phyloP scores from a whole-genome alignment of 805 yeast species.

The Wickerhamomyces hampshirensis region DNA sequence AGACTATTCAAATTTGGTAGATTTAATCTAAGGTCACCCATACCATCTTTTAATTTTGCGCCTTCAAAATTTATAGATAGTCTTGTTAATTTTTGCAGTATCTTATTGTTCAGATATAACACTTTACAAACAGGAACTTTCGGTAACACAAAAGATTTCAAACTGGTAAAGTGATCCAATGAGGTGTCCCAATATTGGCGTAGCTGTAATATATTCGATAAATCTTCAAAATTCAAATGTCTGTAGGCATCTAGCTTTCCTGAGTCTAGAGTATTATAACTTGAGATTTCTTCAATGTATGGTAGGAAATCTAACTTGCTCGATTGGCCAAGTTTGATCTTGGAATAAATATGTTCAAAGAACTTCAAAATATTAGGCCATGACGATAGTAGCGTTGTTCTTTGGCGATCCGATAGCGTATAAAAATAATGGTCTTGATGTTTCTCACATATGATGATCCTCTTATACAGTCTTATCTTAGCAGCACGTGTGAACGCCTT shows the following conservation, averaged over 20 bases:
- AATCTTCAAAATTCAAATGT: constrained; percentile 9
- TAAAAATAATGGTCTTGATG: constrained; percentile 18
- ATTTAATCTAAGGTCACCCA: constrained; percentile 3
- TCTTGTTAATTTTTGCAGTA: constrained; percentile 4
- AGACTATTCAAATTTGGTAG: constrained; percentile 11
- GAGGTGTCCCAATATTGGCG: constrained; percentile 21
- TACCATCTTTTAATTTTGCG: too few relatives aligned
- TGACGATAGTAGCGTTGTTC: constrained; percentile 15
- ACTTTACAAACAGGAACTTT: constrained; percentile 17
- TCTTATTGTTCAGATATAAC: constrained; percentile 1
- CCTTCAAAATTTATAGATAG: constrained; percentile 11
- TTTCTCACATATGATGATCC: constrained; percentile 22
- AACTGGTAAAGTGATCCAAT: constrained; percentile 9
- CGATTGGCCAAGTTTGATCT: constrained; percentile 1
- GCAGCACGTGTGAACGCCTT: constrained; percentile 13
- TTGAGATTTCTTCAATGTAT: constrained; percentile 18
- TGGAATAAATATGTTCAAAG: constrained; percentile 12
- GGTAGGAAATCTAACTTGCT: constrained; percentile 2
- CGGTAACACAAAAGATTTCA: constrained; percentile 15
- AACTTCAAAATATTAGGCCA: constrained; percentile 17
- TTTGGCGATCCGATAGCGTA: constrained; percentile 5
- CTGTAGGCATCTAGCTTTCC: constrained; percentile 18
- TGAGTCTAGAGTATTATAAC: constrained; percentile 20
- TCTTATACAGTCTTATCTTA: constrained; percentile 17
- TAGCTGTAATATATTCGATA: constrained; percentile 12